A percentile compares a stretch with the other conserved stretches of the same genome.
Evolutionary conservation across 139 green algal species (phyloP).

Genomic region (Closterium sp.): DNA sequence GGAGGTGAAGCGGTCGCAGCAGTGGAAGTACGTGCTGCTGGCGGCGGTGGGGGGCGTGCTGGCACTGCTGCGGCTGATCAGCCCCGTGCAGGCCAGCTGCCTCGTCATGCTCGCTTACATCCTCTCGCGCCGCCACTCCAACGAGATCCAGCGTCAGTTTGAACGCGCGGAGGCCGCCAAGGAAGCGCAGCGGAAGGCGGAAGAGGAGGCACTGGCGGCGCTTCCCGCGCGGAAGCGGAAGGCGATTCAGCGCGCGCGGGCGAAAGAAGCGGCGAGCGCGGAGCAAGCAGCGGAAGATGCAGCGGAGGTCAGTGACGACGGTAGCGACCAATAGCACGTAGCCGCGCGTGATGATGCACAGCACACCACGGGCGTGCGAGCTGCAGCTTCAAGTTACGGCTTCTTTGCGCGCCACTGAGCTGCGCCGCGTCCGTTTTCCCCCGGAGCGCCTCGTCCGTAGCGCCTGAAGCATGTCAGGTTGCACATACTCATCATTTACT

Average conservation of each 20-base stretch:
- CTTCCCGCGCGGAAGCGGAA: slow-evolving; percentile 20
- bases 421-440: too few species aligned
- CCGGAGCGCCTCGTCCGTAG: too few species aligned
- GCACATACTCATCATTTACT: too few species aligned
- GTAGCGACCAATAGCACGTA: background rate
- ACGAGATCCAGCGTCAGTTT: slow-evolving; percentile 21
- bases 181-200: slow-evolving; percentile 5
- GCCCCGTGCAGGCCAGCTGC: background rate
- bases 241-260: background rate
- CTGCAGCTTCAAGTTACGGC: too few species aligned
- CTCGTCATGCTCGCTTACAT: slow-evolving; percentile 26
- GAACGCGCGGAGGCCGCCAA: slow-evolving; percentile 5
- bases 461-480: too few species aligned
- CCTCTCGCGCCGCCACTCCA: slow-evolving; percentile 18
- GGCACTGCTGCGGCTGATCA: slow-evolving; percentile 12
- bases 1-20: slow-evolving; percentile 11
- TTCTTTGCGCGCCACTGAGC: too few species aligned
- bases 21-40: slow-evolving; percentile 10
- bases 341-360: too few species aligned
- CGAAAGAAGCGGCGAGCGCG: background rate
- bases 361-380: too few species aligned
- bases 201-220: background rate
- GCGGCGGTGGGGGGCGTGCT: background rate
- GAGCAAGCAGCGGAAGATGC: background rate
- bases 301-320: background rate